These are phyloP conservation scores for Dujonia santamariae DNA, from an alignment of 1,139 yeast genomes.

Conservation along the genomic window DNA sequence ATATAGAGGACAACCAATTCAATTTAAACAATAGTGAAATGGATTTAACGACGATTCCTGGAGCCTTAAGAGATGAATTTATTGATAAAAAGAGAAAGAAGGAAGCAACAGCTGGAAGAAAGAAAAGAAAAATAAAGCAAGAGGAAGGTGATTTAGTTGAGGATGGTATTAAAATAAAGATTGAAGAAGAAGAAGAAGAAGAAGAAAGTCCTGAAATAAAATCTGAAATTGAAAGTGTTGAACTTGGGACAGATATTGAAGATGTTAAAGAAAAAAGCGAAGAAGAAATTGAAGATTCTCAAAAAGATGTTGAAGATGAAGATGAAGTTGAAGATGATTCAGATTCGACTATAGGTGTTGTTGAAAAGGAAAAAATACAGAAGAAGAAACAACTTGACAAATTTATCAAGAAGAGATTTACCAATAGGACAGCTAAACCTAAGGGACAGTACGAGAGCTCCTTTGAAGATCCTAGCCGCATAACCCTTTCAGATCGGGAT, in stretches of 20 bases:
- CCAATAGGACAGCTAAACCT: too few species aligned
- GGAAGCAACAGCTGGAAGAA: background rate
- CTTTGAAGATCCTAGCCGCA: too few species aligned
- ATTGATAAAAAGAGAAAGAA: conserved; percentile 1
- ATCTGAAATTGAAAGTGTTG: conserved; percentile 6
- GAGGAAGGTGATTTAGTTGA: conserved; percentile 7
- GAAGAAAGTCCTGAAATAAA: conserved; percentile 6
- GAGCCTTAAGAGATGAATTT: conserved; percentile 16
- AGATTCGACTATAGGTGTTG: background rate
- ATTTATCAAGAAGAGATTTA: conserved; percentile 3
- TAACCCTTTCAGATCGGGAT: too few species aligned
- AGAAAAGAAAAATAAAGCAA: conserved; percentile 1
- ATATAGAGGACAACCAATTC: conserved; percentile 15
- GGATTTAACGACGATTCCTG: conserved; percentile 17
- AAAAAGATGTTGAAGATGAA: conserved; percentile 6
- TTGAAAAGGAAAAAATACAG: conserved; percentile 4
- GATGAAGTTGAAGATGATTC: conserved; percentile 3
- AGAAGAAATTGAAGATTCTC: conserved; percentile 8
- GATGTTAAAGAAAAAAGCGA: conserved; percentile 8
- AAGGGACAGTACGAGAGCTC: too few species aligned
- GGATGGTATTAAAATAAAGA: background rate
- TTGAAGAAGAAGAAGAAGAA: background rate
- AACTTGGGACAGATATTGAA: conserved; percentile 5
- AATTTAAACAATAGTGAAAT: conserved; percentile 19
- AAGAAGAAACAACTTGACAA: conserved; percentile 4